Conservation (phyloP, 2,329 filamentous ascomycete genomes). For the Sordariomycetes sp. region DNA sequence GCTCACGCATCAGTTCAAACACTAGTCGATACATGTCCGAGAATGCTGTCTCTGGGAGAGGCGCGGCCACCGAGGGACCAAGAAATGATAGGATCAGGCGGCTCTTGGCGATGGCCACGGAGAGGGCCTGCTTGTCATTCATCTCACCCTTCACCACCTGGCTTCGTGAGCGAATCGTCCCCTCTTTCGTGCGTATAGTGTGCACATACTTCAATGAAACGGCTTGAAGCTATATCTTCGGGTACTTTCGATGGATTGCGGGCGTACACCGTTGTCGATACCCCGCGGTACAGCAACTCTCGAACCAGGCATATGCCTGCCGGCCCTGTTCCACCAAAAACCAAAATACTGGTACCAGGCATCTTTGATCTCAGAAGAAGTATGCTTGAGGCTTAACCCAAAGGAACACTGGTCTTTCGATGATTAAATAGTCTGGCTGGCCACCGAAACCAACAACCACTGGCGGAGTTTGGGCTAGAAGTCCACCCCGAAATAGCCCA, state of each 20-base stretch:
- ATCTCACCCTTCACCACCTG: constrained; percentile 1
- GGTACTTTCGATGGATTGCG: background rate
- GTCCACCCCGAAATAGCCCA: too few species aligned
- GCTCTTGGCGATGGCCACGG: background rate
- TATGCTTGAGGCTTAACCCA: too few species aligned
- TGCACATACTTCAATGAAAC: background rate
- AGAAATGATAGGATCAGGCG: background rate
- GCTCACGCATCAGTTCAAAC: constrained; percentile 15
- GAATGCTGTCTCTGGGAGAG: background rate
- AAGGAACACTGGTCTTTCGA: too few species aligned
- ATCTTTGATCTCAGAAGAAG: too few species aligned
- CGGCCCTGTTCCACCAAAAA: constrained; percentile 1
- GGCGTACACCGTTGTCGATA: background rate
- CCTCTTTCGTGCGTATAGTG: too few species aligned
- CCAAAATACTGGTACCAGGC: too few species aligned
- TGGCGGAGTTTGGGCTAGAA: too few species aligned
- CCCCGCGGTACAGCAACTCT: background rate
- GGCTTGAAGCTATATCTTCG: background rate
- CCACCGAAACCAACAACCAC: too few species aligned
- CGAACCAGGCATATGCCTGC: constrained; percentile 2
- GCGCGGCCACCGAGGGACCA: background rate
- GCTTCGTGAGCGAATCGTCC: too few species aligned
- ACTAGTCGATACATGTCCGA: constrained; percentile 10
- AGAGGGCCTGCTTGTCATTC: background rate
- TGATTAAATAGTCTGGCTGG: too few species aligned